Conservation (phyloP, 176 grass and related monocot species). For the Raddia distichophylla region DNA sequence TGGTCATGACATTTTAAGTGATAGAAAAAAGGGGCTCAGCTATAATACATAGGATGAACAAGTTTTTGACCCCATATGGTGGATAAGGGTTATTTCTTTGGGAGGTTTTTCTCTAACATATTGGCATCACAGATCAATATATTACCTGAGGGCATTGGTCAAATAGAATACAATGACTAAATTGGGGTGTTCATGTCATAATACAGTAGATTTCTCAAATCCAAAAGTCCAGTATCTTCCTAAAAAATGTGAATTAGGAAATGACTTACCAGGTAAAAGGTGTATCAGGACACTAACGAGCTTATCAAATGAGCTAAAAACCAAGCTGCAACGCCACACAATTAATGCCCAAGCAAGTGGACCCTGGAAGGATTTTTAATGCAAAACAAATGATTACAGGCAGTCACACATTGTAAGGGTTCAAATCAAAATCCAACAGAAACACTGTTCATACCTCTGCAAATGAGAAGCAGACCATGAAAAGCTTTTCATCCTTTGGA, state of each 20-base stretch:
- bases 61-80: not conserved
- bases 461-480: slow-evolving; percentile 99
- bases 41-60: not conserved
- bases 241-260: too few relatives aligned
- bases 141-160: not conserved
- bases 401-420: not conserved
- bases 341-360: slow-evolving; percentile 98
- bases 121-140: not conserved
- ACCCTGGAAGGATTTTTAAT: slow-evolving; percentile 61
- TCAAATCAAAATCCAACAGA: not conserved
- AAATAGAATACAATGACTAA: not conserved
- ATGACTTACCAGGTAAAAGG: slow-evolving; percentile 86
- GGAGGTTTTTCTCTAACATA: not conserved
- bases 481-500: slow-evolving; percentile 97
- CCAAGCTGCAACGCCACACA: slow-evolving; percentile 96
- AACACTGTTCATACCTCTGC: slow-evolving; percentile 75
- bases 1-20: not conserved
- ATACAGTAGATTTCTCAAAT: too few relatives aligned
- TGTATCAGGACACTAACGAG: slow-evolving; percentile 98
- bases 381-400: slow-evolving; percentile 23
- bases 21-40: not conserved
- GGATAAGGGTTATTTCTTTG: not conserved
- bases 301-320: slow-evolving; percentile 97
- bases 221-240: too few relatives aligned
- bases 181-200: not conserved